These are phyloP conservation scores for Zancudomyces culisetae DNA, from an alignment of 371 early-diverging fungal genomes.

Conservation along the genomic window DNA sequence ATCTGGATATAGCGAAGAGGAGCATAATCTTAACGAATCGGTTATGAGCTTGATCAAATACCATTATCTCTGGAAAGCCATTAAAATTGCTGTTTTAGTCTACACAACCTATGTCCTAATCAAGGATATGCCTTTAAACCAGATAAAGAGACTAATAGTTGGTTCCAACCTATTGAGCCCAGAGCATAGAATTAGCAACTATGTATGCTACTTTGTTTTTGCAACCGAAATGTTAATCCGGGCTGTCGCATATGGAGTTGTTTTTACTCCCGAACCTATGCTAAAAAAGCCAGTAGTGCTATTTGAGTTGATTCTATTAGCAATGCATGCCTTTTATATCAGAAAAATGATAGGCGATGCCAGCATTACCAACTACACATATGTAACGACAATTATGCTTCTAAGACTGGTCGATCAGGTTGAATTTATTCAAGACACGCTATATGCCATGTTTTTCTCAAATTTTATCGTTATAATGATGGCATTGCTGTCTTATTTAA, in stretches of 20 bases:
- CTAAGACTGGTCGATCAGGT: constrained; percentile 40
- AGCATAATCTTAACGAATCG: neutral
- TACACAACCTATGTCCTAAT: neutral
- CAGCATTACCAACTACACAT: neutral
- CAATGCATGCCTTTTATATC: constrained; percentile 33
- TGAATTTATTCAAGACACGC: constrained; percentile 33
- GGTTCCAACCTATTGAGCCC: too few relatives aligned
- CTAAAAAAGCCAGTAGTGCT: constrained; percentile 39
- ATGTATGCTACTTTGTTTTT: neutral
- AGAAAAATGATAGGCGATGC: neutral
- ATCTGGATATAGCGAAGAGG: neutral
- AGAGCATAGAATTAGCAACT: neutral
- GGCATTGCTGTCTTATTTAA: constrained; percentile 31
- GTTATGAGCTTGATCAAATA: neutral
- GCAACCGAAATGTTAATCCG: constrained; percentile 38
- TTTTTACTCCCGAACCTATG: constrained; percentile 45
- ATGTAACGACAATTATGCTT: constrained; percentile 28
- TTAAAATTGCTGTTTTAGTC: neutral
- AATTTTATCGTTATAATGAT: constrained; percentile 40
- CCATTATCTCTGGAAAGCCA: neutral
- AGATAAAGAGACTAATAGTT: neutral
- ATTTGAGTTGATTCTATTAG: constrained; percentile 42
- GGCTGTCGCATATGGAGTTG: constrained; percentile 41
- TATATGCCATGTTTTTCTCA: constrained; percentile 32
- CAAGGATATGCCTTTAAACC: neutral